Evolutionary conservation across 2,329 filamentous ascomycete species (phyloP).

Genomic region (Venturia carpophila): DNA sequence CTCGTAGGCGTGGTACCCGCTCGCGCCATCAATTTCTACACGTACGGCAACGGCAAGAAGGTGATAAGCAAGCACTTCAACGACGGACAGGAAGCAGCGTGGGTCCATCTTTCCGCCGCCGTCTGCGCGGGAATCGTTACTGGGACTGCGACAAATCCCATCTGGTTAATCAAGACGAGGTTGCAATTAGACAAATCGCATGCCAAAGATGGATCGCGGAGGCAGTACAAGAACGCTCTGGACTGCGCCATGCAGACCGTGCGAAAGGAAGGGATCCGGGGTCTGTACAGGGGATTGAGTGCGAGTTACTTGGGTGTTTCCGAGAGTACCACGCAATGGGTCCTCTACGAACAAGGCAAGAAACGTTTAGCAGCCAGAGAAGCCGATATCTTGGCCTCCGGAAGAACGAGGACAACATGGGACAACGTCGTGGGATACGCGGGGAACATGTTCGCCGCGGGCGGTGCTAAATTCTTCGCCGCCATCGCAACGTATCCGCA

Average conservation of each 20-base stretch:
- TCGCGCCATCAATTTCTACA: conserved; percentile 85
- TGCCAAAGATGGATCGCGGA: conserved; percentile 48
- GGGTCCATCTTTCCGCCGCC: conserved; percentile 71
- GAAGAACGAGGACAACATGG: conserved; percentile 58
- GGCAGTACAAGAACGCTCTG: conserved; percentile 77
- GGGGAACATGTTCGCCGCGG: conserved; percentile 71
- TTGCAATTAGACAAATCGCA: conserved; percentile 85
- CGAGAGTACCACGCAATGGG: conserved; percentile 87
- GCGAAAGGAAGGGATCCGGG: conserved; percentile 68
- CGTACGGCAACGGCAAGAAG: conserved; percentile 86
- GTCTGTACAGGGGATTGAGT: conserved; percentile 83
- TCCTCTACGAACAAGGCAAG: conserved; percentile 92
- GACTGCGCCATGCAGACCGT: conserved; percentile 82
- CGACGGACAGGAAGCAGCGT: conserved; percentile 58
- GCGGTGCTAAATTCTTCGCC: conserved; percentile 77
- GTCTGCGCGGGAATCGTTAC: conserved; percentile 75
- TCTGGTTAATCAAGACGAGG: conserved; percentile 93
- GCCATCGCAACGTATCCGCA: conserved; percentile 85
- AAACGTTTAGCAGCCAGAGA: conserved; percentile 58
- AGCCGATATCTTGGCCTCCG: conserved; percentile 45
- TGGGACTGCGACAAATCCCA: conserved; percentile 86
- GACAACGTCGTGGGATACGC: conserved; percentile 71
- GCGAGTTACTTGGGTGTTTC: conserved; percentile 87
- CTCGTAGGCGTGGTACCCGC: conserved; percentile 84
- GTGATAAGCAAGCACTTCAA: conserved; percentile 70